These are phyloP conservation scores for Cryptomeria japonica DNA, from an alignment of 75 land plant genomes.

Conservation along the genomic window DNA sequence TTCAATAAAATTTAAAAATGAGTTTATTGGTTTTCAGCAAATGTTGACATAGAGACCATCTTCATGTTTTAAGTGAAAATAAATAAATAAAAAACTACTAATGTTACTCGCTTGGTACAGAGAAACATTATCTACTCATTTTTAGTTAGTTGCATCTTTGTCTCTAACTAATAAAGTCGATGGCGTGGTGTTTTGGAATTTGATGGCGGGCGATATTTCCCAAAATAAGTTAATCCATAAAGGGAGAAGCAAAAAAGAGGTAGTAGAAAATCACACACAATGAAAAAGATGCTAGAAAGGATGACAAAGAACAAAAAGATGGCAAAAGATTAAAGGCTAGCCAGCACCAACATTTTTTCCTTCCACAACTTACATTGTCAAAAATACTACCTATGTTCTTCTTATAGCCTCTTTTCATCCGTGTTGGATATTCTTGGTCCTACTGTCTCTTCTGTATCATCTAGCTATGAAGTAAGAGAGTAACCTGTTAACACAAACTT, in stretches of 20 bases:
- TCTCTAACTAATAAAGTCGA: background rate
- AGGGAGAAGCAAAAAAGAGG: background rate
- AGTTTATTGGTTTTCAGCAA: background rate
- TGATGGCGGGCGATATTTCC: background rate
- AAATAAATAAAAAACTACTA: background rate
- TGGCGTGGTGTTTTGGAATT: background rate
- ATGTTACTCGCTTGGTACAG: background rate
- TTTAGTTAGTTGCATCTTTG: background rate
- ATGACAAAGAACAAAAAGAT: background rate
- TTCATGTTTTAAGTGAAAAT: background rate
- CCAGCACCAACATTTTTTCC: background rate
- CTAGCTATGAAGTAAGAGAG: background rate
- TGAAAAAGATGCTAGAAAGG: background rate
- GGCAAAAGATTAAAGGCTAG: background rate
- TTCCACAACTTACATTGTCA: background rate
- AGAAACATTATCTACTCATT: background rate
- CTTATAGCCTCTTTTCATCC: background rate
- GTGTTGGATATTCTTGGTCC: background rate
- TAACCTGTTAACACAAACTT: background rate
- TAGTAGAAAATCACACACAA: background rate
- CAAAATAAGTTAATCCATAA: background rate
- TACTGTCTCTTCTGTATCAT: background rate
- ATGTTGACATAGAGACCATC: background rate
- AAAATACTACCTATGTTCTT: background rate
- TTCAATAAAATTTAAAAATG: background rate